Evolutionary conservation across 352 stramenopile genomes (phyloP).

Genomic region (Globisporangium barbulae): DNA sequence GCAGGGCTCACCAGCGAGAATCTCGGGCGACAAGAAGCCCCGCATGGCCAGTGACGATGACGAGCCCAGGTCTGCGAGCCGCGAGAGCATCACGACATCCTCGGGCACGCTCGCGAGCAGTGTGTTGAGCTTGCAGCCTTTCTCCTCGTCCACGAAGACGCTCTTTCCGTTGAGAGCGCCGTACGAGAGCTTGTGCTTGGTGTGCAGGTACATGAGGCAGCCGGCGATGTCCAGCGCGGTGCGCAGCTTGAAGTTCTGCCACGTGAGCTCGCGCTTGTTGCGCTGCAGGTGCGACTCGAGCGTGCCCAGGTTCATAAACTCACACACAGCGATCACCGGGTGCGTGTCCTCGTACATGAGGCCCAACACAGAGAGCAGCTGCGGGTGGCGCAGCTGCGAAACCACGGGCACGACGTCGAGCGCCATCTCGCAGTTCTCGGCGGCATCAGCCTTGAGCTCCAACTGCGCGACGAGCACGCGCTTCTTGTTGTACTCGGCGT

Average conservation of each 20-base stretch:
- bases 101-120: constrained; percentile 60
- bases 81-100: constrained; percentile 20
- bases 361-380: constrained; percentile 55
- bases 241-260: constrained; percentile 78
- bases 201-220: constrained; percentile 77
- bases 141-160: constrained; percentile 67
- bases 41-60: not conserved
- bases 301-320: constrained; percentile 69
- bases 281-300: constrained; percentile 53
- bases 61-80: constrained; percentile 11
- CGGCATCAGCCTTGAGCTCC: constrained; percentile 46
- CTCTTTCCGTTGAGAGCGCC: constrained; percentile 62
- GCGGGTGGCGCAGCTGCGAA: constrained; percentile 65
- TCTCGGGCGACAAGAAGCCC: constrained; percentile 54
- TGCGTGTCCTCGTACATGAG: constrained; percentile 61
- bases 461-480: constrained; percentile 61
- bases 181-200: constrained; percentile 66
- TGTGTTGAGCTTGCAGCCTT: constrained; percentile 80
- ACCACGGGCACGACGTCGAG: constrained; percentile 54
- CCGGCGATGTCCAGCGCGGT: constrained; percentile 58
- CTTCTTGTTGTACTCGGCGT: constrained; percentile 43
- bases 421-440: constrained; percentile 49
- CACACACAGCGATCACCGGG: constrained; percentile 59
- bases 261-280: constrained; percentile 42
- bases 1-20: constrained; percentile 40